Percentiles rank a stretch among this genome's conserved stretches.
Conservation (phyloP, 1,284 basidiomycete species). For the Inonotus hispidus region DNA sequence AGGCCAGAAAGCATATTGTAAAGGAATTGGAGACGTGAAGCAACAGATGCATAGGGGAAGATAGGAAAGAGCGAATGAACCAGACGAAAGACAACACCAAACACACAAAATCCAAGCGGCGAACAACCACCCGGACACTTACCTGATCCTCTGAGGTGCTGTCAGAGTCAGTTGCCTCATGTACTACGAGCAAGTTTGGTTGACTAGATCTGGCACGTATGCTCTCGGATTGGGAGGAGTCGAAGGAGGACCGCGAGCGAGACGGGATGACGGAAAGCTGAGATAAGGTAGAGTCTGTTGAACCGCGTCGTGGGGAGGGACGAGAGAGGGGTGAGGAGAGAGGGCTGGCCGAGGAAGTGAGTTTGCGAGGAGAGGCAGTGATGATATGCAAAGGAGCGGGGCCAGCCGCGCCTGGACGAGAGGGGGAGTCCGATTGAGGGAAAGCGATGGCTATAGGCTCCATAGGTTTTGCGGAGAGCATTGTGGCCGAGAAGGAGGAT, state of each 20-base stretch:
- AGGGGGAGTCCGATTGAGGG: constrained; percentile 10
- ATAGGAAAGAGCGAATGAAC: background rate
- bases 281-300: background rate
- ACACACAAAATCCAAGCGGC: background rate
- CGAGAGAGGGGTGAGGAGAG: background rate
- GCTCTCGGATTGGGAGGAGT: constrained; percentile 1
- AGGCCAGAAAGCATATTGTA: too few species aligned
- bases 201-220: constrained; percentile 1
- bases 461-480: constrained; percentile 43
- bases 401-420: constrained; percentile 22
- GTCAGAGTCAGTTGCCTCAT: constrained; percentile 11
- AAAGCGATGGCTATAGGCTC: constrained; percentile 28
- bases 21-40: too few species aligned
- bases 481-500: constrained; percentile 21
- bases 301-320: background rate
- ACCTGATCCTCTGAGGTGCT: constrained; percentile 13
- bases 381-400: constrained; percentile 14
- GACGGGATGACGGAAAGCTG: background rate
- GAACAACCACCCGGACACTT: constrained; percentile 3
- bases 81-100: background rate
- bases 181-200: constrained; percentile 12
- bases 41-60: background rate
- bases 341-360: constrained; percentile 10
- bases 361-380: constrained; percentile 20
- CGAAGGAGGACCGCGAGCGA: background rate